Conservation (phyloP, 495 filamentous ascomycete species). For the Beverwykella pulmonaria region DNA sequence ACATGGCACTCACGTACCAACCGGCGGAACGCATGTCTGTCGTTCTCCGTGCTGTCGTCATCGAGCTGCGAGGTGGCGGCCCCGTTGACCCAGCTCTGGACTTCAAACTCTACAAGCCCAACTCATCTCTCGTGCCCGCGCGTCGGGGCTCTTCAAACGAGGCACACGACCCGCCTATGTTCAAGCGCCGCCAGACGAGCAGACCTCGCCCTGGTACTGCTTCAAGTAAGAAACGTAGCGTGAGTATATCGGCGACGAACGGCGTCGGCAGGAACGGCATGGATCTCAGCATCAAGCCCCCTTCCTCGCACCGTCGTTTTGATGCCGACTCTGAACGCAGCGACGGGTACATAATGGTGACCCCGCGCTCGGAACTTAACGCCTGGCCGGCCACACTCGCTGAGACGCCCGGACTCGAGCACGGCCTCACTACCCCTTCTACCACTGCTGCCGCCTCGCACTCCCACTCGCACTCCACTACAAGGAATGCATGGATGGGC, state of each 20-base stretch:
- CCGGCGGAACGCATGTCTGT: conserved; percentile 44
- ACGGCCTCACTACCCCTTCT: background rate
- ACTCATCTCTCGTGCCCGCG: conserved; percentile 35
- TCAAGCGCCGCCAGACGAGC: conserved; percentile 39
- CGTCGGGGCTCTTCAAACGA: conserved; percentile 38
- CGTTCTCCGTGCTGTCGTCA: conserved; percentile 43
- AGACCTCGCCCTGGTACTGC: conserved; percentile 19
- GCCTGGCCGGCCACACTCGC: conserved; percentile 18
- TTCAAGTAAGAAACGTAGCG: conserved; percentile 3
- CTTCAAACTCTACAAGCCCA: conserved; percentile 32
- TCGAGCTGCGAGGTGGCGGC: conserved; percentile 39
- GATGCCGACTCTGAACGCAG: conserved; percentile 22
- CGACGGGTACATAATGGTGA: conserved; percentile 41
- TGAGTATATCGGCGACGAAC: conserved; percentile 7
- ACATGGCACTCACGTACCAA: conserved; percentile 44
- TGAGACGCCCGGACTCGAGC: conserved; percentile 9
- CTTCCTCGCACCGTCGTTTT: conserved; percentile 7
- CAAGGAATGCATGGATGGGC: conserved; percentile 38
- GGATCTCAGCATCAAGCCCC: conserved; percentile 31
- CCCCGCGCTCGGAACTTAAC: conserved; percentile 38
- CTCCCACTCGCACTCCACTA: background rate
- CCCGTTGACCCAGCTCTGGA: background rate
- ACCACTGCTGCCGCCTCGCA: background rate
- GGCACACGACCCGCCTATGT: conserved; percentile 24
- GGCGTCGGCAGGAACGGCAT: conserved; percentile 23